Evolutionary conservation across 148 eudicot genomes (phyloP).

Genomic region (Salicornia ramosissima): DNA sequence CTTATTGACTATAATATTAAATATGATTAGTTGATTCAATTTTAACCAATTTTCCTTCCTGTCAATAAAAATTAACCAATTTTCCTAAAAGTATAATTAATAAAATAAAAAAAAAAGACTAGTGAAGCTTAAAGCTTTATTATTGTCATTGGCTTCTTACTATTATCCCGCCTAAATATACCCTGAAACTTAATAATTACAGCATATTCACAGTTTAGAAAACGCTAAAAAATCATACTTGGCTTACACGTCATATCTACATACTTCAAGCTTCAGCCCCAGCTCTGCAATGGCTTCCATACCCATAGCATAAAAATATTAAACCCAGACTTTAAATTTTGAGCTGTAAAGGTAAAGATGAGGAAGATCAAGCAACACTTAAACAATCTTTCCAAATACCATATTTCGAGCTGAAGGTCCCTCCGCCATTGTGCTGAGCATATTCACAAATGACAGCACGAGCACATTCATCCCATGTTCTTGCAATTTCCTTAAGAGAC

Average conservation of each 20-base stretch:
- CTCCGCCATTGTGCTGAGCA: conserved; percentile 81
- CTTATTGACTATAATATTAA: no score
- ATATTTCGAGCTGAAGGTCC: conserved; percentile 86
- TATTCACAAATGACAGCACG: conserved; percentile 74
- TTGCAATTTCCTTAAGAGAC: conserved; percentile 77
- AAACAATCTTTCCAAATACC: conserved; percentile 87
- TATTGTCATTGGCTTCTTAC: no score
- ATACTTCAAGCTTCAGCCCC: neutral
- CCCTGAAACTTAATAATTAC: no score
- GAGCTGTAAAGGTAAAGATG: neutral
- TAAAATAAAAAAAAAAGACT: no score
- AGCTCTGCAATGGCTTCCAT: neutral
- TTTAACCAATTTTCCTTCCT: no score
- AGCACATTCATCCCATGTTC: conserved; percentile 85
- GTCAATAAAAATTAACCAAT: no score
- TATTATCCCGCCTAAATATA: no score
- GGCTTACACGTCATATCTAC: neutral
- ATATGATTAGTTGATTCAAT: no score
- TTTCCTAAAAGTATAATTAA: no score
- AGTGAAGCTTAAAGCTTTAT: no score
- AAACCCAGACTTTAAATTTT: neutral
- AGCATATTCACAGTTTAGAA: conserved; percentile 5
- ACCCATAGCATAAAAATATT: neutral
- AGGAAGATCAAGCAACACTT: conserved; percentile 50
- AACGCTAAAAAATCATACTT: neutral